Conservation (phyloP, 1,284 basidiomycete genomes). For the Cutaneotrichosporon cavernicola region DNA sequence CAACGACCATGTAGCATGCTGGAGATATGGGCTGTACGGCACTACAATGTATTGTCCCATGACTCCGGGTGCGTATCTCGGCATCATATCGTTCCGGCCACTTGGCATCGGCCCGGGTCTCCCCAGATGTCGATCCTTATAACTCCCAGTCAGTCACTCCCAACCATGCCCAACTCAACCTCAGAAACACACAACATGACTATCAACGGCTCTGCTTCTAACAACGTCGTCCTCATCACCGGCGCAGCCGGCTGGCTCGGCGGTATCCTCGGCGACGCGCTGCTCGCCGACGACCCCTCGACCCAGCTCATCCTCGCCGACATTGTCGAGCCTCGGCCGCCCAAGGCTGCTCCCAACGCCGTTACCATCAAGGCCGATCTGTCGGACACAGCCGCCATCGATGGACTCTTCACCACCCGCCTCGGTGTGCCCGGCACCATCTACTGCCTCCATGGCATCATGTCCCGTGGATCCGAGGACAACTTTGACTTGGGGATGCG, state of each 20-base stretch:
- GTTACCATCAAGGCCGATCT: slow-evolving; percentile 59
- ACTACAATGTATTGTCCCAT: no score
- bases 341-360: slow-evolving; percentile 49
- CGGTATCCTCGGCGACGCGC: slow-evolving; percentile 42
- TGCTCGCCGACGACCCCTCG: slow-evolving; percentile 39
- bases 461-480: slow-evolving; percentile 64
- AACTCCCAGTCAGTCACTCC: neutral
- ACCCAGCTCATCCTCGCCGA: slow-evolving; percentile 51
- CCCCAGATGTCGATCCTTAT: neutral
- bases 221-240: slow-evolving; percentile 44
- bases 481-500: slow-evolving; percentile 63
- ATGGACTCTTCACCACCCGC: slow-evolving; percentile 52
- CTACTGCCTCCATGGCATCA: slow-evolving; percentile 65
- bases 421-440: slow-evolving; percentile 46
- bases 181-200: slow-evolving; percentile 18
- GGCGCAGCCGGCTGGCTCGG: slow-evolving; percentile 50
- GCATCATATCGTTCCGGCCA: neutral
- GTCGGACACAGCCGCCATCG: slow-evolving; percentile 55
- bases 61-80: neutral
- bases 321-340: slow-evolving; percentile 57
- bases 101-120: neutral
- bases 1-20: no score
- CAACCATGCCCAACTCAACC: neutral
- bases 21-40: no score
- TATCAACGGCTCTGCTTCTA: slow-evolving; percentile 15